Evolutionary conservation across 345 rosid species (phyloP), one percentile per base, ranked within the genome.

Genomic region (Erysimum cheiranthoides): DNA sequence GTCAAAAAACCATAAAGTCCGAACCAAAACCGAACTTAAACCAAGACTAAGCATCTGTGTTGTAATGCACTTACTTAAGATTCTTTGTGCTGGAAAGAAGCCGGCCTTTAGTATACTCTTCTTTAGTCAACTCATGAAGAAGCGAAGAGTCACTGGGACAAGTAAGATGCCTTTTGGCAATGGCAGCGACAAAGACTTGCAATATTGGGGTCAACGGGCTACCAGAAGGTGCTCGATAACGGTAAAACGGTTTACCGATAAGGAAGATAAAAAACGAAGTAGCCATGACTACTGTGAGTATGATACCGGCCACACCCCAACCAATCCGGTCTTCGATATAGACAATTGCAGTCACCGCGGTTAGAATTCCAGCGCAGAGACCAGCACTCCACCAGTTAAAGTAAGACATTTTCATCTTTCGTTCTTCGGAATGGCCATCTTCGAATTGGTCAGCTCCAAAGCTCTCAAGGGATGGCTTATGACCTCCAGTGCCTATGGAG

Each of bases 381-480:
- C 90, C 96, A 0, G 84, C 83, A 73, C 71, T 90, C 97, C 99
- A 95, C 99, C 97, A 90, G 77, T 90, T 94, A 85, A 94, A 94
- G 75, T 80, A 94, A 3, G 98, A 92, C 97, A 90, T 87, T 78
- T 92, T 95, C 79, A 86, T 80, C 84, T 82, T 89, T 34, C 97
- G 83, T 74, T 95, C 99, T 46, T 84, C 60, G 1, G 67, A 4
- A 74, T 95, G 90, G 51, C 82, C 88, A 40, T 95, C 97, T 5
- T 95, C 96, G 46, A 95, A 95, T 34, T 95, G 99, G 73, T 95
- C 99, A 3, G 97, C 99, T 66, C 99, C 99, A 31, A 95, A 95
- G 80, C 99, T 95, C 81, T 95, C 97, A 47, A 92, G 75, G 0
- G 97, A 74, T 16, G 99, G 99, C 71, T 95, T 95, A 78, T 95